phyloP scores from a whole-genome alignment of 495 filamentous ascomycete species.

The Lasiosphaeria miniovina region DNA sequence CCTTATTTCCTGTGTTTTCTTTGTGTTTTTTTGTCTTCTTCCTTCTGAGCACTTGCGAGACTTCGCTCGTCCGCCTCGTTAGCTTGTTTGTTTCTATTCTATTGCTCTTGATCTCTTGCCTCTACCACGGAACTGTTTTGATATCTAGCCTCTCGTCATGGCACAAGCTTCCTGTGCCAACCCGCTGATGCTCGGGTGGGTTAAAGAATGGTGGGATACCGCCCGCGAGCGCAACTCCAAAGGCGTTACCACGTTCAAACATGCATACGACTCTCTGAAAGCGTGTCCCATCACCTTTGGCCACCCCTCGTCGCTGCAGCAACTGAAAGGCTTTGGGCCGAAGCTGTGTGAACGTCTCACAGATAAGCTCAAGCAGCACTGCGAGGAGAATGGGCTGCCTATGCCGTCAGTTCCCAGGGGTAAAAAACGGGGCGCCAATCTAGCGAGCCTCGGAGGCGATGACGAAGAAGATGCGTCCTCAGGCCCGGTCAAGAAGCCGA shows the following conservation, averaged over 20 bases:
- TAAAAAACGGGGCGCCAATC: conserved; percentile 19
- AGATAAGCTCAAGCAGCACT: conserved; percentile 63
- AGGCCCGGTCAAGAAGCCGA: conserved; percentile 59
- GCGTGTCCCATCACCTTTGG: conserved; percentile 69
- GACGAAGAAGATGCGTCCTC: conserved; percentile 37
- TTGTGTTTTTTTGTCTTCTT: neutral
- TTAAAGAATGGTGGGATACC: conserved; percentile 77
- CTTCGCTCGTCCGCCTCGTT: neutral
- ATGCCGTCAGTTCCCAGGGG: conserved; percentile 58
- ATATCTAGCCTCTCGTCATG: conserved; percentile 21
- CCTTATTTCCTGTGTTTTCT: neutral
- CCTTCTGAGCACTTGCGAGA: neutral
- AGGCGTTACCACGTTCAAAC: conserved; percentile 69
- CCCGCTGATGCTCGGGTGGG: conserved; percentile 69
- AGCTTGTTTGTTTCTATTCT: conserved; percentile 3
- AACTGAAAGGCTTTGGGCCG: conserved; percentile 69
- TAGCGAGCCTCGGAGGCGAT: conserved; percentile 11
- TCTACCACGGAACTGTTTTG: neutral
- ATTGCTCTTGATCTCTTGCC: conserved; percentile 4
- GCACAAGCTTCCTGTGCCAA: conserved; percentile 57
- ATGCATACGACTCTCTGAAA: conserved; percentile 78
- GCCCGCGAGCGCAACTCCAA: conserved; percentile 70
- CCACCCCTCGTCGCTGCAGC: conserved; percentile 71
- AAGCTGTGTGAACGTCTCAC: conserved; percentile 70
- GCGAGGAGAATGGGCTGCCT: conserved; percentile 64